Base-by-base conservation (phyloP, 2,329 filamentous ascomycete species). In the Fusarium euwallaceae region DNA sequence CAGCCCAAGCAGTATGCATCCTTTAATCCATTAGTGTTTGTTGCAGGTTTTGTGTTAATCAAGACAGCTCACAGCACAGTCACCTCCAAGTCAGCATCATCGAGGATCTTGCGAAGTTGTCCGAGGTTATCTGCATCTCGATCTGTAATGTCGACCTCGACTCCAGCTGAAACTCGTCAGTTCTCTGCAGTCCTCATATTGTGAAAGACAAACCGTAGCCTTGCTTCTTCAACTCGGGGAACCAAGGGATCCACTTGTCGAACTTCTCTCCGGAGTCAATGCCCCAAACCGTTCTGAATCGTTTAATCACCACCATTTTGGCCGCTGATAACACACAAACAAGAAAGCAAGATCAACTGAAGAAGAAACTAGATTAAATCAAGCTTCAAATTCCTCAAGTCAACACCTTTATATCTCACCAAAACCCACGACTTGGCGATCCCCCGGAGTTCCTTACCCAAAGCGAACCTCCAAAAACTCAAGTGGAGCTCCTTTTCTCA, bases 271-370 rank as follows among this genome's bases (percentile, higher is more conserved):
- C 67, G 12, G 67, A 61, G 2, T 43, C 61, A 16, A 70, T 36
- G 6, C 70, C 70, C 70, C 70, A 72, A 7, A 60, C 51, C 17
- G 67, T 72, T 39, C 70, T 61, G 16, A 70, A 72, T 22, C 70
- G 70, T 27, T 61, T 34, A 20, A 72, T 63, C 12, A 63, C 61
- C 4, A 20, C 43, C 61, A 63, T 63, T 63, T 20, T 51, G 29
- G 7, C 12, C 12, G 43, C 41, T 9, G 10, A 24, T 6, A 29
- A 11, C 32, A 34, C n/a, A 34, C 17, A 20, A 5, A 55, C 10
- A 53, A 53, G n/a, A 12, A 8, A 8, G 4, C 11, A 12, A 55
- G 9, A 17, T 24, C 22, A 24, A 53, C 14, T 53, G 24, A 16
- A 58, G 32, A 34, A 36, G 32, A 16, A 27, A 14, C 22, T 17